These are phyloP conservation scores for Auricularia cornea DNA, from an alignment of 768 basidiomycete genomes.

Conservation along the genomic window DNA sequence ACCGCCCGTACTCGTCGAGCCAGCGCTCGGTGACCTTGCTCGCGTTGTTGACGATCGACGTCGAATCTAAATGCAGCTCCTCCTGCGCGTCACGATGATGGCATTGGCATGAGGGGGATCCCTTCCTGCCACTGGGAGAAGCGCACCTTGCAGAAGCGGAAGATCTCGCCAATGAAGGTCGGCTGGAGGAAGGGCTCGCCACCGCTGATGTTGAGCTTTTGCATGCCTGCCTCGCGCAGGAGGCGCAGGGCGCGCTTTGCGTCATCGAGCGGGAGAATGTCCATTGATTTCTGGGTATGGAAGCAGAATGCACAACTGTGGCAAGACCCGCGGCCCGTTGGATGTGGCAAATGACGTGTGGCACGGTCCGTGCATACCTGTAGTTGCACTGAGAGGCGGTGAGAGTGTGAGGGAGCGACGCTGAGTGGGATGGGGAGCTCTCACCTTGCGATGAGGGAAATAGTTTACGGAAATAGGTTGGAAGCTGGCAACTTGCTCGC, in stretches of 20 bases:
- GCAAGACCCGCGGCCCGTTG: not conserved
- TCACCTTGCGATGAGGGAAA: constrained; percentile 14
- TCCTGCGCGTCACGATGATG: too few relatives aligned
- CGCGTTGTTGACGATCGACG: constrained; percentile 27
- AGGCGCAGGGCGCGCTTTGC: constrained; percentile 27
- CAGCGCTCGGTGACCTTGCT: constrained; percentile 36
- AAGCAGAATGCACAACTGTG: constrained; percentile 31
- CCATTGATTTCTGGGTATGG: constrained; percentile 29
- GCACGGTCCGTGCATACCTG: not conserved
- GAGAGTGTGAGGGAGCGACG: not conserved
- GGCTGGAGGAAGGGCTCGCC: constrained; percentile 33
- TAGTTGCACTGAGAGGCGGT: not conserved
- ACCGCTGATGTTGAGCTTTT: constrained; percentile 30
- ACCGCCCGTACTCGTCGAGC: constrained; percentile 31
- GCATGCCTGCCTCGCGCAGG: constrained; percentile 26
- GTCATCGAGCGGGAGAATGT: constrained; percentile 28
- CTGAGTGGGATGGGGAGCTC: not conserved
- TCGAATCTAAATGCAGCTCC: constrained; percentile 28
- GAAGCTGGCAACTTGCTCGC: not conserved
- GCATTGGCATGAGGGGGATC: too few relatives aligned
- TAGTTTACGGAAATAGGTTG: constrained; percentile 18
- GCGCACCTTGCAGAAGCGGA: constrained; percentile 25
- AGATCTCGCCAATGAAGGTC: constrained; percentile 29
- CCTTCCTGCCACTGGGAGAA: too few relatives aligned
- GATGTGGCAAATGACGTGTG: not conserved